Conservation (phyloP, 2,329 filamentous ascomycete species). For the Colletotrichum aenigma region DNA sequence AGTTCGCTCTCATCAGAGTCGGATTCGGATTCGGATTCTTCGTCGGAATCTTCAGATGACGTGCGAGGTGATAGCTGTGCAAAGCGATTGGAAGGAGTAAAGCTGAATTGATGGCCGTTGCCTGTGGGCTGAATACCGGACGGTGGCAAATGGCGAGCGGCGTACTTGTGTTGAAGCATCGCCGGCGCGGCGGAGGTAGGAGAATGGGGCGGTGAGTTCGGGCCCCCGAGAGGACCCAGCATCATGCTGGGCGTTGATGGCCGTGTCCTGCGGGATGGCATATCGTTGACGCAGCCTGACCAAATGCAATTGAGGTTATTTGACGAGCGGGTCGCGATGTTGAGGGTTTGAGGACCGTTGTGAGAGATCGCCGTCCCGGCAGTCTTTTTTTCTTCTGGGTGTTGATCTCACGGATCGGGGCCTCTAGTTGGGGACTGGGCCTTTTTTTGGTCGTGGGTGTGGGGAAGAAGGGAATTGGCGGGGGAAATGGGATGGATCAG, state of each 20-base stretch:
- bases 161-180: constrained; percentile 34
- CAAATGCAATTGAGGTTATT: neutral
- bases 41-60: constrained; percentile 29
- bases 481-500: constrained; percentile 9
- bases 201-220: constrained; percentile 53
- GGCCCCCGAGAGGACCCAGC: constrained; percentile 36
- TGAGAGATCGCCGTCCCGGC: neutral
- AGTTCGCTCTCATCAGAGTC: neutral
- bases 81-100: constrained; percentile 26
- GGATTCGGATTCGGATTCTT: constrained; percentile 6
- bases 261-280: constrained; percentile 37
- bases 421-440: neutral
- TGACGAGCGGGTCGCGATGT: neutral
- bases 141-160: constrained; percentile 32
- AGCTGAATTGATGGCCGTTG: constrained; percentile 47
- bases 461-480: constrained; percentile 8
- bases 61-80: constrained; percentile 35
- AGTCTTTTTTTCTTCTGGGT: neutral
- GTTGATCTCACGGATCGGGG: constrained; percentile 15
- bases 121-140: constrained; percentile 47
- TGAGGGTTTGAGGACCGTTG: neutral
- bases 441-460: constrained; percentile 4
- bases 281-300: constrained; percentile 18
- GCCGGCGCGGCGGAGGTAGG: constrained; percentile 41
- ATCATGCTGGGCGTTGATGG: constrained; percentile 47